These are phyloP conservation scores for Phoenix dactylifera DNA, from an alignment of 176 grass and related monocot genomes.

Conservation along the genomic window DNA sequence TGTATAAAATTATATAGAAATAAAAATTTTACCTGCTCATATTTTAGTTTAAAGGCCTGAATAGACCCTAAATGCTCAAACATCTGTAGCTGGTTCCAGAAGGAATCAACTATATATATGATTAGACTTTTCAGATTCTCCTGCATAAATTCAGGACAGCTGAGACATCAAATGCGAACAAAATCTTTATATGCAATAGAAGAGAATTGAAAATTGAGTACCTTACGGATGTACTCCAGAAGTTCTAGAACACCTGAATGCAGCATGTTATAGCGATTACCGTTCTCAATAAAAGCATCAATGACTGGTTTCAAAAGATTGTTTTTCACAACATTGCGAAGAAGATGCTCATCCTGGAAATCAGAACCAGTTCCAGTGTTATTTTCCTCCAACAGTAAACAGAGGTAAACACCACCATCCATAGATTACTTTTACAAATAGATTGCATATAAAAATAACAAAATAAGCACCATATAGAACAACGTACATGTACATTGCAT, in stretches of 20 bases:
- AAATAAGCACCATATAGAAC: too few species aligned
- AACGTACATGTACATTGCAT: too few species aligned
- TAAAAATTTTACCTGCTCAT: conserved; percentile 41
- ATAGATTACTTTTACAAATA: too few species aligned
- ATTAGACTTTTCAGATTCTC: conserved; percentile 64
- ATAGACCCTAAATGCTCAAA: conserved; percentile 55
- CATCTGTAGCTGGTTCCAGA: conserved; percentile 49
- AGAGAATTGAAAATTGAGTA: conserved; percentile 13
- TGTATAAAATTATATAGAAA: conserved; percentile 2
- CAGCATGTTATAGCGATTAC: conserved; percentile 74
- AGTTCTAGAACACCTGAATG: conserved; percentile 66
- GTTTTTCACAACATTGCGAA: conserved; percentile 47
- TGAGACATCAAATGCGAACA: too few species aligned
- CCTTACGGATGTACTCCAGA: conserved; percentile 79
- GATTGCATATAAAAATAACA: too few species aligned
- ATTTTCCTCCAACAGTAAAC: background rate
- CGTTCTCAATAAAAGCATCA: conserved; percentile 63
- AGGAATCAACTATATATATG: conserved; percentile 48
- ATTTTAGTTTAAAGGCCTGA: conserved; percentile 55
- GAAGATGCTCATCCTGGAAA: conserved; percentile 79
- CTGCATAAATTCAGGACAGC: conserved; percentile 28
- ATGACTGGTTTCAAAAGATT: conserved; percentile 76
- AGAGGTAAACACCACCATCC: background rate
- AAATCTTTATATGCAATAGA: too few species aligned
- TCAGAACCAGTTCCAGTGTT: background rate